Evolutionary conservation across 2,329 filamentous ascomycete genomes (phyloP).

Genomic region (Xylariaceae sp.): DNA sequence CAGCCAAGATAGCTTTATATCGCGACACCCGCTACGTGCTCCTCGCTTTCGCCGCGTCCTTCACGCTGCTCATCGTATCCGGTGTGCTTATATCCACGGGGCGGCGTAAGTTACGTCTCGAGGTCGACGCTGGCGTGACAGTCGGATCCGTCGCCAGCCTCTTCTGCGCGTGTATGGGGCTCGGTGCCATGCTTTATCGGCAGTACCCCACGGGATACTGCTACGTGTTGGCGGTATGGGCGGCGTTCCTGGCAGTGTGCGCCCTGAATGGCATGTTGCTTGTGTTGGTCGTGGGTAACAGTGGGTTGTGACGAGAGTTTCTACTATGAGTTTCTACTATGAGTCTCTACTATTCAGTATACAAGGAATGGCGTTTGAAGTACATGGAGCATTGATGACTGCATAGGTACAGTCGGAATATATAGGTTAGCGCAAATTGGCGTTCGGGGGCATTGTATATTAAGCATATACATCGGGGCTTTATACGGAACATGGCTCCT

Average conservation of each 20-base stretch:
- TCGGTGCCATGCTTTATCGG: conserved; percentile 55
- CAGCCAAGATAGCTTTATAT: conserved; percentile 46
- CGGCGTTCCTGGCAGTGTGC: conserved; percentile 41
- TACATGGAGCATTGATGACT: no score
- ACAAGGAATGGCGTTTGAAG: no score
- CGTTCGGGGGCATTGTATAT: no score
- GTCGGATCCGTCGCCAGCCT: conserved; percentile 65
- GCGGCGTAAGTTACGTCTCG: conserved; percentile 60
- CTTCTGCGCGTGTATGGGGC: conserved; percentile 56
- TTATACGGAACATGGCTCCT: no score
- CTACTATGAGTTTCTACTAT: no score
- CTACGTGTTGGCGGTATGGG: conserved; percentile 40
- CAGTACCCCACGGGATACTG: conserved; percentile 31
- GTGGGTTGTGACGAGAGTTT: conserved; percentile 25
- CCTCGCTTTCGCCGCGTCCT: conserved; percentile 53
- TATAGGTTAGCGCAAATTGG: no score
- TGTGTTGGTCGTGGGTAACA: conserved; percentile 44
- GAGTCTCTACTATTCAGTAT: no score
- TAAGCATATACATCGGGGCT: no score
- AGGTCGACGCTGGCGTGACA: conserved; percentile 70
- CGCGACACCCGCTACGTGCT: conserved; percentile 51
- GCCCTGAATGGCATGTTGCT: conserved; percentile 48
- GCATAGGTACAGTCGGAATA: no score
- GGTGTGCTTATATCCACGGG: conserved; percentile 64
- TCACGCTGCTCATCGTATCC: conserved; percentile 61